Conservation (phyloP, 2,329 filamentous ascomycete species). For the Lachnellula occidentalis region DNA sequence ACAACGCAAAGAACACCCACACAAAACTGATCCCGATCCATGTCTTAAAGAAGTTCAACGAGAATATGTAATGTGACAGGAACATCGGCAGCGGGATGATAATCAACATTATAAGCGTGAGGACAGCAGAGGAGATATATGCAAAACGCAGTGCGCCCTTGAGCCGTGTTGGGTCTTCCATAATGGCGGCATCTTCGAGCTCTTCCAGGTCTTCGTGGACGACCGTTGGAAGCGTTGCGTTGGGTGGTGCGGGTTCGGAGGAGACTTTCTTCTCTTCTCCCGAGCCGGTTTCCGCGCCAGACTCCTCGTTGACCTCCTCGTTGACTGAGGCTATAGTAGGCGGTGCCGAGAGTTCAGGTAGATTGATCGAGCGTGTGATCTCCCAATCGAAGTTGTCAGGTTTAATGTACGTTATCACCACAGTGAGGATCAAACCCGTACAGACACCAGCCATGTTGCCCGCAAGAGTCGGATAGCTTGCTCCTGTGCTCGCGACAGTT, state of each 20-base stretch:
- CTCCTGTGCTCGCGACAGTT: constrained; percentile 41
- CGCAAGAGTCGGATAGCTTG: neutral
- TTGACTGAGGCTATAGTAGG: neutral
- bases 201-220: neutral
- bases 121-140: neutral
- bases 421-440: neutral
- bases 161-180: neutral
- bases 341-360: no score
- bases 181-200: neutral
- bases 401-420: neutral
- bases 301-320: neutral
- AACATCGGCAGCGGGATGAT: constrained; percentile 9
- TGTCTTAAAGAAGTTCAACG: constrained; percentile 5
- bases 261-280: no score
- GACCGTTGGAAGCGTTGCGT: neutral
- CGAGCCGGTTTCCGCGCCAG: neutral
- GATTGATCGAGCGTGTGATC: constrained; percentile 5
- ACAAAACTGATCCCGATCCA: constrained; percentile 11
- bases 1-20: constrained; percentile 8
- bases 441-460: neutral
- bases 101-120: neutral
- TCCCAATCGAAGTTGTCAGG: constrained; percentile 9
- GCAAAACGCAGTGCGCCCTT: neutral
- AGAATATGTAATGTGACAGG: constrained; percentile 8
- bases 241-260: no score